These are phyloP conservation scores for Marasmius sp. DNA, from an alignment of 1,284 basidiomycete genomes.

Conservation along the genomic window DNA sequence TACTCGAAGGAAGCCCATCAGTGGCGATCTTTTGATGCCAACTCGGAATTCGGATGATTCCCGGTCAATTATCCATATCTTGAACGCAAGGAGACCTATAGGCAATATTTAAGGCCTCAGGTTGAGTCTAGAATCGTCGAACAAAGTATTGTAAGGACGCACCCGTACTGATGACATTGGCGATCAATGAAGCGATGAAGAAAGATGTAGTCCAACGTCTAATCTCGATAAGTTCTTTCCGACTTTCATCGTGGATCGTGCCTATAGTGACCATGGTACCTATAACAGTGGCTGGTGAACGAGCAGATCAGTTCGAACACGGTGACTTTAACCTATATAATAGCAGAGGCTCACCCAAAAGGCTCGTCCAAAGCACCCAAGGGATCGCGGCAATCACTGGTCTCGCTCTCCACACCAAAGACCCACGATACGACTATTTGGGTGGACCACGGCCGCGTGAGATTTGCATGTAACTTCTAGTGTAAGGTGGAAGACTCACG, in stretches of 20 bases:
- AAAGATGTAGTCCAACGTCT: slow-evolving; percentile 2
- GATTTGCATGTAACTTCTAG: too few relatives aligned
- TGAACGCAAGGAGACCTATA: background rate
- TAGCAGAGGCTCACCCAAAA: background rate
- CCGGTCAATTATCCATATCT: background rate
- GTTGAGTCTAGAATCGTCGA: background rate
- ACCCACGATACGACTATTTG: slow-evolving; percentile 2
- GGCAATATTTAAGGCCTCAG: too few relatives aligned
- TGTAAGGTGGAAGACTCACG: background rate
- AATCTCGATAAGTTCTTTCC: background rate
- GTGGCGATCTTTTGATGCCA: background rate
- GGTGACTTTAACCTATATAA: too few relatives aligned
- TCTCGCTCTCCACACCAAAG: background rate
- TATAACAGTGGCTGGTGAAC: background rate
- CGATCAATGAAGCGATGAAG: background rate
- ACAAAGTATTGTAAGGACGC: background rate
- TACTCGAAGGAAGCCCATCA: background rate
- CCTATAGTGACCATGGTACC: background rate
- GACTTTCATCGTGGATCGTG: background rate
- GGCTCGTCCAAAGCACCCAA: background rate
- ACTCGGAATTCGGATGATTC: background rate
- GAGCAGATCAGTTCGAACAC: background rate
- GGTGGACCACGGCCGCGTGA: background rate
- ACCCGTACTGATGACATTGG: slow-evolving; percentile 5
- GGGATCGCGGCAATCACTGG: background rate